phyloP scores from a whole-genome alignment of 164 flowering plant genomes.

The Vitis labrusca region DNA sequence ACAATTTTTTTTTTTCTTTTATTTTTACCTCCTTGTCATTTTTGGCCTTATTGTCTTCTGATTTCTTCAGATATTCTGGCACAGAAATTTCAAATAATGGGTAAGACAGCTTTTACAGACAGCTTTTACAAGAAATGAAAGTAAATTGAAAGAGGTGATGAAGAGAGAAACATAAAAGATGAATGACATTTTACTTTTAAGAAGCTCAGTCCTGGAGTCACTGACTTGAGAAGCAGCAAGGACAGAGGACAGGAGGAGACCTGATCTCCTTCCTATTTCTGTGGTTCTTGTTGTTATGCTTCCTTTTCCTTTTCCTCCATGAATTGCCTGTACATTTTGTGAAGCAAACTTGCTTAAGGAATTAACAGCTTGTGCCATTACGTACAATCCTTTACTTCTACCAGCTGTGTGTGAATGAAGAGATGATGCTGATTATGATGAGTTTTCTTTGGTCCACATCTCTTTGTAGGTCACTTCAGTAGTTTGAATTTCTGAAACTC shows the following conservation, averaged over 20 bases:
- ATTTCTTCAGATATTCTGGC: slow-evolving; percentile 76
- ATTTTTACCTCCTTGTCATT: slow-evolving; percentile 80
- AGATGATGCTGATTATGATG: slow-evolving; percentile 6
- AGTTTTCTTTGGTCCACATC: background rate
- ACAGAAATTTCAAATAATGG: background rate
- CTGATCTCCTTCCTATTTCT: slow-evolving; percentile 43
- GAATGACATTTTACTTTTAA: slow-evolving; percentile 35
- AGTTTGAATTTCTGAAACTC: too few species aligned
- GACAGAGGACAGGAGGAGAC: slow-evolving; percentile 36
- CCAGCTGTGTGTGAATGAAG: slow-evolving; percentile 14
- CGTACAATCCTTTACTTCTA: slow-evolving; percentile 15
- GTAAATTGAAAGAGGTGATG: background rate
- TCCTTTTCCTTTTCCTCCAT: slow-evolving; percentile 17
- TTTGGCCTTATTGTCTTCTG: slow-evolving; percentile 80
- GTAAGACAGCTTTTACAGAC: too few species aligned
- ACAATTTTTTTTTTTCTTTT: background rate
- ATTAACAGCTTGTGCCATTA: slow-evolving; percentile 45
- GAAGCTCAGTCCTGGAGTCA: slow-evolving; percentile 53
- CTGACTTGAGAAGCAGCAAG: slow-evolving; percentile 22
- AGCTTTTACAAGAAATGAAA: background rate
- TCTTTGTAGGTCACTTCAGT: background rate
- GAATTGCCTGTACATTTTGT: slow-evolving; percentile 38
- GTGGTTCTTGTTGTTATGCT: background rate
- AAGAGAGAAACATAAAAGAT: background rate
- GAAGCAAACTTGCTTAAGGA: slow-evolving; percentile 36